Base-by-base conservation (phyloP, 202 grass and related monocot species). In the Saccharum hybrid region DNA sequence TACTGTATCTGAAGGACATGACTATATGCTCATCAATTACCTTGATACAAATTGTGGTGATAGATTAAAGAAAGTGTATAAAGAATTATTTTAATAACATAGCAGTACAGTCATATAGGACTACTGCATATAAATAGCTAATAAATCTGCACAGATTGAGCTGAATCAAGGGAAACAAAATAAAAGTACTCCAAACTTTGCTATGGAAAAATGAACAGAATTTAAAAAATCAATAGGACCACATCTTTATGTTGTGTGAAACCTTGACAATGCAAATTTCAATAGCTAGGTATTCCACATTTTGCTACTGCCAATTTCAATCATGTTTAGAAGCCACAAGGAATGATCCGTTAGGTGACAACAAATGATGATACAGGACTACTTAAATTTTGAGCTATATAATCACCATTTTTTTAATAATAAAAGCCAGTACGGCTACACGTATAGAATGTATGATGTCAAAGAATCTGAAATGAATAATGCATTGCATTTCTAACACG, bases 161-260 rank as follows among this genome's bases (percentile, higher is more conserved):
- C 4, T 42, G 40, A 56, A 41, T 40, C 16, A 23, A 63, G 33
- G 59, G 40, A 62, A 74, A 40, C 2, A 12, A 54, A 83, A 66
- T 28, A 8, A 41, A 74, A 66, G 2, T 75, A 56, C 8, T 69
- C 7, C 34, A 59, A 70, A 54, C 49, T 80, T 68, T 40, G 21
- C 2, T 41, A 30, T 33, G 36, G 1, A 60, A 54, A 54, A 59
- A 69, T 43, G 12, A 60, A 77, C 46, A 84, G 7, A 76, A 60
- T 45, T 7, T 6, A 26, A 76, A 61, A 54, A 46, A 40, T 11
- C 61, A 46, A 61, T 45, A 68, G 48, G 22, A 67, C 49, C 6
- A 42, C 5, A 71, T 42, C 16, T 59, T 84, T 84, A 57, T 69
- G 49, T 57, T 68, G 48, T 12, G 19, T 59, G 54, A 84, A 84